These are phyloP conservation scores for Trifolium fragiferum DNA, from an alignment of 306 rosid species.

Conservation along the genomic window DNA sequence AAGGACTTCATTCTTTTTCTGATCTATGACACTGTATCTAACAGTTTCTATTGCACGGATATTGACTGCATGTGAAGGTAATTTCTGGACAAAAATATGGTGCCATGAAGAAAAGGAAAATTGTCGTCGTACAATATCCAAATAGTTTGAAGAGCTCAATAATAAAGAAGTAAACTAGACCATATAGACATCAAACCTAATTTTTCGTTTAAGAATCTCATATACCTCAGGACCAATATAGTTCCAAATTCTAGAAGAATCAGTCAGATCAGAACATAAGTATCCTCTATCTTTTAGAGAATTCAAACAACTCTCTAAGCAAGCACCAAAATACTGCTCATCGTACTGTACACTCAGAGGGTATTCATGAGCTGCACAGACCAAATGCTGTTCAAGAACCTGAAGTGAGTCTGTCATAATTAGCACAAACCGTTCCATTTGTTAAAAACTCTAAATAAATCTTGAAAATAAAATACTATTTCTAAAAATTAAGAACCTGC, in stretches of 20 bases:
- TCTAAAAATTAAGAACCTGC: constrained; percentile 61
- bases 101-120: constrained; percentile 12
- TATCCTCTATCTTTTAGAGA: constrained; percentile 70
- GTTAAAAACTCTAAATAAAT: constrained; percentile 27
- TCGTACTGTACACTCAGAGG: constrained; percentile 73
- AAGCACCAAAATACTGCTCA: constrained; percentile 75
- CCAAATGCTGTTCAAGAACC: constrained; percentile 92
- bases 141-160: constrained; percentile 34
- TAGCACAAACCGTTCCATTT: constrained; percentile 35
- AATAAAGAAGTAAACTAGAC: constrained; percentile 38
- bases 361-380: constrained; percentile 83
- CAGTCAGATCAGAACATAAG: constrained; percentile 57
- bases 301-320: constrained; percentile 54
- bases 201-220: constrained; percentile 20
- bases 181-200: constrained; percentile 36
- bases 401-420: constrained; percentile 43
- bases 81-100: constrained; percentile 57
- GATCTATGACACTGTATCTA: constrained; percentile 72
- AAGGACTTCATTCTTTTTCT: constrained; percentile 60
- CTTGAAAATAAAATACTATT: constrained; percentile 31
- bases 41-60: constrained; percentile 83
- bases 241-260: constrained; percentile 68
- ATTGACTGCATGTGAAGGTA: constrained; percentile 73
- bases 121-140: constrained; percentile 4
- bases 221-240: constrained; percentile 82